phyloP scores from a whole-genome alignment of 2,329 filamentous ascomycete genomes.

The Emergomyces pasteurianus region DNA sequence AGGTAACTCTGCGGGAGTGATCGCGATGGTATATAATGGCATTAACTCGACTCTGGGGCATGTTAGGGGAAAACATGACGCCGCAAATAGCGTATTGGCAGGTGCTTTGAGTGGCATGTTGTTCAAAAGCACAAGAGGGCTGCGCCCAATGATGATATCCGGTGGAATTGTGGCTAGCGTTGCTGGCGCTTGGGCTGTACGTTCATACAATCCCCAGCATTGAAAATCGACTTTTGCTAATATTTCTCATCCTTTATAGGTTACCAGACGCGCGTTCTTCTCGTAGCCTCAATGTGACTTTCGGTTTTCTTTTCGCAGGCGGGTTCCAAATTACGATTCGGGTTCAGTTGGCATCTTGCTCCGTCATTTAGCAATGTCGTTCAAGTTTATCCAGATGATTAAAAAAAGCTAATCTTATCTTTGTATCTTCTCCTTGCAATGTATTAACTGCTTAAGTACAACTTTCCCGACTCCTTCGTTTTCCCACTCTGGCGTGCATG shows the following conservation, averaged over 20 bases:
- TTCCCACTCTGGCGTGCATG: slow-evolving; percentile 34
- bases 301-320: background rate
- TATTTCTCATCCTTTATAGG: slow-evolving; percentile 23
- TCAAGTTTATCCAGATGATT: background rate
- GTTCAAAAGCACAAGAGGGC: slow-evolving; percentile 88
- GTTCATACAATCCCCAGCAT: slow-evolving; percentile 27
- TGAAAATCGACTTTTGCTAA: slow-evolving; percentile 6
- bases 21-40: slow-evolving; percentile 93
- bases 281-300: slow-evolving; percentile 18
- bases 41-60: slow-evolving; percentile 76
- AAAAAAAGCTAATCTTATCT: background rate
- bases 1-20: slow-evolving; percentile 88
- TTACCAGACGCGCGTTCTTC: slow-evolving; percentile 41
- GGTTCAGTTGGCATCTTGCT: background rate
- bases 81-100: slow-evolving; percentile 74
- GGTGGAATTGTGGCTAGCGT: slow-evolving; percentile 77
- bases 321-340: background rate
- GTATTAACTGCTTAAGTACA: background rate
- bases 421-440: background rate
- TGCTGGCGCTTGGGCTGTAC: slow-evolving; percentile 82
- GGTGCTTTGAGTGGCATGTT: slow-evolving; percentile 82
- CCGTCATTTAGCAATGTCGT: background rate
- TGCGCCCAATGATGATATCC: slow-evolving; percentile 89
- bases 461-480: slow-evolving; percentile 18
- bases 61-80: slow-evolving; percentile 73